These are phyloP conservation scores for Baudoinia panamericana DNA, from an alignment of 495 filamentous ascomycete genomes.

Conservation along the genomic window DNA sequence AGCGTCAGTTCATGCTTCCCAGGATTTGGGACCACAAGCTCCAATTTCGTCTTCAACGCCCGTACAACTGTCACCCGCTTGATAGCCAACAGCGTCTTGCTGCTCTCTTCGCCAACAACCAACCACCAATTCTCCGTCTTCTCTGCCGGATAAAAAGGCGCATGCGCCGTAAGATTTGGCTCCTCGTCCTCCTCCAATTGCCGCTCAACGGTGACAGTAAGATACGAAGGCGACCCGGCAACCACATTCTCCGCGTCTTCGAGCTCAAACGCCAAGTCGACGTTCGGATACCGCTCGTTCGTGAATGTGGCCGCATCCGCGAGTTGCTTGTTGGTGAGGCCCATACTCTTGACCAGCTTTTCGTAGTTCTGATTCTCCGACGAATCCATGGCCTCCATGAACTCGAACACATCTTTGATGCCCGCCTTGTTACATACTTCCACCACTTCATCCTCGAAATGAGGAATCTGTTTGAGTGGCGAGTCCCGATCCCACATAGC, in stretches of 20 bases:
- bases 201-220: constrained; percentile 77
- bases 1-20: constrained; percentile 82
- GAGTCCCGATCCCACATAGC: constrained; percentile 98
- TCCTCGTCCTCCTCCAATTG: constrained; percentile 62
- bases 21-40: constrained; percentile 74
- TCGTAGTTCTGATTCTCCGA: constrained; percentile 71
- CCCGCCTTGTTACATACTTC: constrained; percentile 68
- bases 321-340: constrained; percentile 69
- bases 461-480: constrained; percentile 92
- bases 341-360: constrained; percentile 58
- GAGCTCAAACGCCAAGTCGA: constrained; percentile 79
- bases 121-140: constrained; percentile 99
- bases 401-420: constrained; percentile 88
- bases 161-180: constrained; percentile 74
- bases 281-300: constrained; percentile 90
- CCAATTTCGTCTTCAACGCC: constrained; percentile 63
- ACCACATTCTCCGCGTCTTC: constrained; percentile 66
- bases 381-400: constrained; percentile 98
- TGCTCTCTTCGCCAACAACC: constrained; percentile 76
- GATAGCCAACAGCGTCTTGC: constrained; percentile 76
- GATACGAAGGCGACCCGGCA: constrained; percentile 66
- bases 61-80: constrained; percentile 82
- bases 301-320: constrained; percentile 85
- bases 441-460: constrained; percentile 74
- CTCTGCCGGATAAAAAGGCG: constrained; percentile 80